Evolutionary conservation across 768 basidiomycete genomes (phyloP).

Genomic region (Daedalea quercina): DNA sequence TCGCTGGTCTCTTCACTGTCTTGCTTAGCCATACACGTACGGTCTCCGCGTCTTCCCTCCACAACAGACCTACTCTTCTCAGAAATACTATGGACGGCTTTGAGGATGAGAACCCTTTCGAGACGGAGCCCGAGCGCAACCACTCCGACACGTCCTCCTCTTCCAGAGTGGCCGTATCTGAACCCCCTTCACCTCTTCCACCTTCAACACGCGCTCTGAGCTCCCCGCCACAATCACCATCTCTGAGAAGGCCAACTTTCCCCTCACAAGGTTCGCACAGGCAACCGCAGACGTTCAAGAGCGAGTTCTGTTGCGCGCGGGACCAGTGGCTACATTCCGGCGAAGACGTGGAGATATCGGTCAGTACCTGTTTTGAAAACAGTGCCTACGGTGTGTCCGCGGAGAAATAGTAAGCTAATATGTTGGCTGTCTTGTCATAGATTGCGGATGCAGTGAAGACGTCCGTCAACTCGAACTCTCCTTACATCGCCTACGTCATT

Average conservation of each 20-base stretch:
- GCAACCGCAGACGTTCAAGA: slow-evolving; percentile 53
- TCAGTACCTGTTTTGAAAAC: slow-evolving; percentile 29
- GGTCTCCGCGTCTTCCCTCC: too few relatives aligned
- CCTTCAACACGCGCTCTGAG: slow-evolving; percentile 28
- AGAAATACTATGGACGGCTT: slow-evolving; percentile 25
- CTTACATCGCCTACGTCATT: slow-evolving; percentile 94
- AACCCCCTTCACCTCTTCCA: slow-evolving; percentile 51
- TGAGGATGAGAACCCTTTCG: slow-evolving; percentile 38
- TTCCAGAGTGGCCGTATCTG: slow-evolving; percentile 48
- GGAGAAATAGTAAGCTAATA: too few relatives aligned
- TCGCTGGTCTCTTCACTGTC: too few relatives aligned
- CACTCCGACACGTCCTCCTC: slow-evolving; percentile 45
- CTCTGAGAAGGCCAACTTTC: slow-evolving; percentile 36
- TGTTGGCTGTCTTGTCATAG: slow-evolving; percentile 31
- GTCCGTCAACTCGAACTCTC: slow-evolving; percentile 74
- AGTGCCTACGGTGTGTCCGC: background rate
- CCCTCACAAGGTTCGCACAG: slow-evolving; percentile 53
- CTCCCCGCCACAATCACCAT: slow-evolving; percentile 41
- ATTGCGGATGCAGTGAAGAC: slow-evolving; percentile 97
- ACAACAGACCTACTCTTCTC: too few relatives aligned
- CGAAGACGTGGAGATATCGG: slow-evolving; percentile 76
- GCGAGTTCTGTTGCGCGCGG: slow-evolving; percentile 69
- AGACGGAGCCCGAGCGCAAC: slow-evolving; percentile 26
- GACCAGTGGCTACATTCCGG: slow-evolving; percentile 78
- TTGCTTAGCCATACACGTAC: too few relatives aligned